These are phyloP conservation scores for Fomitopsis schrenkii DNA, from an alignment of 1,284 basidiomycete species.

Conservation along the genomic window DNA sequence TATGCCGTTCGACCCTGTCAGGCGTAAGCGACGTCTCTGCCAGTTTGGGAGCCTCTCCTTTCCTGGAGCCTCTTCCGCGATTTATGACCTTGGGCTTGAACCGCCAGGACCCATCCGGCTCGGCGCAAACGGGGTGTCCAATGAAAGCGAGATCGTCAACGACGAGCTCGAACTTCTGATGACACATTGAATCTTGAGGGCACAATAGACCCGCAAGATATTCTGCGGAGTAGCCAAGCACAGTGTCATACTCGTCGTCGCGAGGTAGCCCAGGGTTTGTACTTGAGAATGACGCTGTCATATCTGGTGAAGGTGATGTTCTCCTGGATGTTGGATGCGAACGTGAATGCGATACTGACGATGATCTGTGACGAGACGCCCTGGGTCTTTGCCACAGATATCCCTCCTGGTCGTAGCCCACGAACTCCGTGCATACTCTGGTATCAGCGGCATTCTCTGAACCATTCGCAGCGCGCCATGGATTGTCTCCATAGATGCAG, in stretches of 20 bases:
- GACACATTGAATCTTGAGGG: constrained; percentile 78
- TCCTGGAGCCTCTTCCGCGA: constrained; percentile 52
- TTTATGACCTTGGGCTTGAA: constrained; percentile 49
- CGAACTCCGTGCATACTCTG: constrained; percentile 5
- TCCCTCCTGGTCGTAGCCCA: constrained; percentile 12
- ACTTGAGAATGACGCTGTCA: constrained; percentile 12
- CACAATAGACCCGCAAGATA: constrained; percentile 83
- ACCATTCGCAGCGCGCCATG: constrained; percentile 60
- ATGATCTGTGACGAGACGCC: constrained; percentile 21
- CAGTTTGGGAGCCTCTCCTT: constrained; percentile 26
- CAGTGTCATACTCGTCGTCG: constrained; percentile 51
- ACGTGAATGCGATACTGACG: constrained; percentile 24
- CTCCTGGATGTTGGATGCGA: constrained; percentile 27
- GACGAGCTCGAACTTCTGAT: constrained; percentile 91
- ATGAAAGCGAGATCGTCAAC: constrained; percentile 94
- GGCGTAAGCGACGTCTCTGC: constrained; percentile 21
- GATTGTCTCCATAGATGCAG: constrained; percentile 58
- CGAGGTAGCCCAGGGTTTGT: constrained; percentile 2
- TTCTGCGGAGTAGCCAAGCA: constrained; percentile 79
- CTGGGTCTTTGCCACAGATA: constrained; percentile 31
- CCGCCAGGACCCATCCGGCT: constrained; percentile 69
- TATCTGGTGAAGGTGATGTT: constrained; percentile 27
- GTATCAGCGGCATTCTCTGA: constrained; percentile 19
- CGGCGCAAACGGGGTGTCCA: constrained; percentile 88
- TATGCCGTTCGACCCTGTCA: constrained; percentile 14